phyloP scores from a whole-genome alignment of 1,284 basidiomycete genomes.

The Trichosporon sp. region DNA sequence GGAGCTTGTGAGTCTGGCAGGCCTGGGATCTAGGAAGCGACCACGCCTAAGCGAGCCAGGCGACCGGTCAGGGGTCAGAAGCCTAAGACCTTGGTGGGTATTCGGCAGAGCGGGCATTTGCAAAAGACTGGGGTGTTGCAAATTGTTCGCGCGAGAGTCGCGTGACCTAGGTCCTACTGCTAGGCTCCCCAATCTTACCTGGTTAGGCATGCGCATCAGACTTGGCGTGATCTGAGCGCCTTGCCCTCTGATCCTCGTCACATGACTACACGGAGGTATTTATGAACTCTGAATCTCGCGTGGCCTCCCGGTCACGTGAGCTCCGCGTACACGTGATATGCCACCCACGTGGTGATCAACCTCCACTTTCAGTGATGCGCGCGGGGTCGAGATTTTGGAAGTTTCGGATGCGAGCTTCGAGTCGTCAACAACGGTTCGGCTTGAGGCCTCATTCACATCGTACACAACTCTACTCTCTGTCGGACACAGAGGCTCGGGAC shows the following conservation, averaged over 20 bases:
- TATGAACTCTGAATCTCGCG: too few relatives aligned
- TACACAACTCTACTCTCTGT: too few relatives aligned
- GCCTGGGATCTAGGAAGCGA: too few relatives aligned
- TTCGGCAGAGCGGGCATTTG: too few relatives aligned
- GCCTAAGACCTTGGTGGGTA: too few relatives aligned
- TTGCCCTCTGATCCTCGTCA: too few relatives aligned
- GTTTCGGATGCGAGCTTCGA: background rate
- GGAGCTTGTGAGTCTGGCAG: too few relatives aligned
- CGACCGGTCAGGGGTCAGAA: background rate
- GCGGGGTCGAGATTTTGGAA: background rate
- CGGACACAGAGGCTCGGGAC: too few relatives aligned
- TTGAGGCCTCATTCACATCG: background rate
- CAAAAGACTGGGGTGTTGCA: background rate
- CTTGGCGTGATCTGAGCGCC: background rate
- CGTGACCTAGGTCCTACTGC: background rate
- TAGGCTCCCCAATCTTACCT: background rate
- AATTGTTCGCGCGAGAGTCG: background rate
- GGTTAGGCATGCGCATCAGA: background rate
- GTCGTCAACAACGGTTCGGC: background rate
- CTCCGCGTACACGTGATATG: too few relatives aligned
- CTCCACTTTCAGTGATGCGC: background rate
- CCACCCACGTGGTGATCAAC: background rate
- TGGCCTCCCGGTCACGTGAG: background rate
- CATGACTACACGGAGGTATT: too few relatives aligned
- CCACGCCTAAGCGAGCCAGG: slow-evolving; percentile 1